These are phyloP conservation scores for Schizosaccharomyces lindneri DNA, from an alignment of 805 yeast species.

Conservation along the genomic window DNA sequence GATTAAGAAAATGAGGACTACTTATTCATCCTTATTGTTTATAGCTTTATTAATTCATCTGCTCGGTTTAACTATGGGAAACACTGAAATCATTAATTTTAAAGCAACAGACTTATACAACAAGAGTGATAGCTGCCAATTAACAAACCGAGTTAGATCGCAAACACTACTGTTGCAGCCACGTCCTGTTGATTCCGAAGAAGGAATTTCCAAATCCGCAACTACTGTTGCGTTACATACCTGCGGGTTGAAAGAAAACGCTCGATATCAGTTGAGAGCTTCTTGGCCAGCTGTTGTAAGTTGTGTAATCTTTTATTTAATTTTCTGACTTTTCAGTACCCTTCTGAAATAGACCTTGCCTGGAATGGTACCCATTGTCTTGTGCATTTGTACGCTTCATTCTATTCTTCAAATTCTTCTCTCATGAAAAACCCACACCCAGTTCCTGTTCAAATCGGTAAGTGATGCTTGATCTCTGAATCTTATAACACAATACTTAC, in stretches of 20 bases:
- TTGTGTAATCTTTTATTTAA: not conserved
- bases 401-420: not conserved
- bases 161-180: not conserved
- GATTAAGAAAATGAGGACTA: too few relatives aligned
- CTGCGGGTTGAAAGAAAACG: not conserved
- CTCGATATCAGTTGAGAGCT: not conserved
- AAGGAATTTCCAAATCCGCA: not conserved
- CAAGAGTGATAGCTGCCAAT: too few relatives aligned
- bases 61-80: not conserved
- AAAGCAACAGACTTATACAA: not conserved
- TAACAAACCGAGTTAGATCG: too few relatives aligned
- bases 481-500: not conserved
- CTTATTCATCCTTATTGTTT: too few relatives aligned
- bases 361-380: not conserved
- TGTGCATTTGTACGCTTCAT: not conserved
- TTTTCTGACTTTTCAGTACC: not conserved
- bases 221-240: not conserved
- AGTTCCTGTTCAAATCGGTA: not conserved
- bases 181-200: not conserved
- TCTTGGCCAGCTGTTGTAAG: constrained; percentile 1
- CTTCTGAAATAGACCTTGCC: not conserved
- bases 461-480: not conserved
- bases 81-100: not conserved
- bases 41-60: not conserved
- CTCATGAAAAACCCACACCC: not conserved